These are phyloP conservation scores for Melanogaster broomeanus DNA, from an alignment of 768 basidiomycete genomes.

Conservation along the genomic window DNA sequence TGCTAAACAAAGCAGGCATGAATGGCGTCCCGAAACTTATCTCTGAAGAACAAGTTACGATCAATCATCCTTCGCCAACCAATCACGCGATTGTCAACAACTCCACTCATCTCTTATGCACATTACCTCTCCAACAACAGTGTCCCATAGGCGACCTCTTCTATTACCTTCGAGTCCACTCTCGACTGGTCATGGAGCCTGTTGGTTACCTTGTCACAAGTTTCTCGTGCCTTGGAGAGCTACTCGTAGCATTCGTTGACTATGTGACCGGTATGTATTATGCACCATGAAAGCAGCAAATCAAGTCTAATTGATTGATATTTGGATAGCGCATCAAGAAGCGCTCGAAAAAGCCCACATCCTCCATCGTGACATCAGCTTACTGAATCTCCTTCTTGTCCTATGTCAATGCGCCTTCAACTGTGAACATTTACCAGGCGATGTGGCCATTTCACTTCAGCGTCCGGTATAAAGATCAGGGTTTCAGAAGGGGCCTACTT, in stretches of 20 bases:
- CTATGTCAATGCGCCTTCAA: not conserved
- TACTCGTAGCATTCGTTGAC: constrained; percentile 5
- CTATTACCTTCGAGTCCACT: not conserved
- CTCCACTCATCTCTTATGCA: not conserved
- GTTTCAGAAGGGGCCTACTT: too few species aligned
- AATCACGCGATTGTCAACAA: not conserved
- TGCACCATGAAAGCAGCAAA: too few species aligned
- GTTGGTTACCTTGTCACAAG: not conserved
- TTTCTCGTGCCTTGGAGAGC: constrained; percentile 1
- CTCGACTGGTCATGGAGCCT: not conserved
- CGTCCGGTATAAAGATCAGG: too few species aligned
- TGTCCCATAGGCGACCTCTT: not conserved
- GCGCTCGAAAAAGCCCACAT: not conserved
- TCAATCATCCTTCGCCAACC: not conserved
- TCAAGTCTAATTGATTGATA: too few species aligned
- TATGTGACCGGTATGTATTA: not conserved
- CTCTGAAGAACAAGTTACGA: not conserved
- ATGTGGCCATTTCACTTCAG: not conserved
- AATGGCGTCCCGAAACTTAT: not conserved
- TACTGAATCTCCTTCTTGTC: constrained; percentile 7
- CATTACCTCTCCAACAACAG: not conserved
- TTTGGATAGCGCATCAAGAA: constrained; percentile 4
- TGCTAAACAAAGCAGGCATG: not conserved
- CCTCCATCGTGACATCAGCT: constrained; percentile 6
- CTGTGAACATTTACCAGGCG: not conserved